Base-by-base conservation (phyloP, 1,284 basidiomycete species). In the Cryptococcus depauperatus region DNA sequence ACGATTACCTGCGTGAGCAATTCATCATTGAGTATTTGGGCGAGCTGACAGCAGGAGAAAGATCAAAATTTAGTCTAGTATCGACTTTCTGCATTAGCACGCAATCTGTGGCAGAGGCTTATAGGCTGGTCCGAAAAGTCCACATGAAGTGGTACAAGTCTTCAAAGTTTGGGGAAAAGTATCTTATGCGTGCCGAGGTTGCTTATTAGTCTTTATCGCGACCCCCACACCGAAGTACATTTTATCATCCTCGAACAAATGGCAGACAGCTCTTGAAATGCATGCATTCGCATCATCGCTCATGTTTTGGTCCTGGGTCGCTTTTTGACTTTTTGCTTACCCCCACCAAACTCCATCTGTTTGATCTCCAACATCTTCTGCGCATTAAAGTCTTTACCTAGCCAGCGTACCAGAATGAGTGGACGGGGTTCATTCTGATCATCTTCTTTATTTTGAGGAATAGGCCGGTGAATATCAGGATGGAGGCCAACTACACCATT, bases 321-420 rank as follows among this genome's bases (percentile, higher is more conserved):
- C 55, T 62, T 64, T 51, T 60, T 63, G 39, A 52, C 30, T 52
- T 64, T 69, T 26, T 50, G 55, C 37, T 70, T 72, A 4, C 60
- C 59, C 7, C 61, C 64, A 3, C 68, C 69, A 63, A 70, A 71
- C 47, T 72, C 69, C 57, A 59, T 57, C 50, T 66, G 64, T 54
- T 69, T 69, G 50, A 69, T 66, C 56, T 69, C 66, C 27, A 59
- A 51, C 26, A 68, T 61, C 38, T 59, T 59, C 37, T 65, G 56
- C 18, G 59, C 57, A 45, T 69, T 59, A 50, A 64, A 66, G 37
- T 68, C 66, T 42, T 60, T 65, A 14, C 67, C 67, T 3, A 70
- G 56, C 68, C 68, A 70, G 23, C 68, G 55, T 18, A 64, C 68
- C 0, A 70, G 56, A 14, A 70, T 57, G 22, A 68, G 51, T n/a